Conservation (phyloP, 495 filamentous ascomycete species). For the Oidiodendron maius region DNA sequence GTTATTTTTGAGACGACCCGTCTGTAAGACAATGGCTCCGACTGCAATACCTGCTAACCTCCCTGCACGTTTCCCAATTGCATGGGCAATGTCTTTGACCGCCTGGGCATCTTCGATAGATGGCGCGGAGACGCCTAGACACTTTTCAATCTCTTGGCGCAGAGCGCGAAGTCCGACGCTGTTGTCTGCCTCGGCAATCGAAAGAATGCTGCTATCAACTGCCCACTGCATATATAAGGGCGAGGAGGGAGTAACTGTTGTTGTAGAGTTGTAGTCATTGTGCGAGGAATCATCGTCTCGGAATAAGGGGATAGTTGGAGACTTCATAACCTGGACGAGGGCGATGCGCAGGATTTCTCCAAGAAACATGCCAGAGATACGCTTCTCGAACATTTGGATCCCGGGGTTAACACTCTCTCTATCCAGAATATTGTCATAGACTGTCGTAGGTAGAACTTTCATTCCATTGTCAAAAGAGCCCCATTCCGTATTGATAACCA, state of each 20-base stretch:
- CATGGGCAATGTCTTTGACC: slow-evolving; percentile 71
- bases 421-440: slow-evolving; percentile 78
- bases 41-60: slow-evolving; percentile 84
- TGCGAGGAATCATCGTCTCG: slow-evolving; percentile 55
- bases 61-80: slow-evolving; percentile 82
- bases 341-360: slow-evolving; percentile 86
- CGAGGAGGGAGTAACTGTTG: slow-evolving; percentile 55
- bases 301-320: slow-evolving; percentile 59
- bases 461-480: slow-evolving; percentile 95
- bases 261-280: slow-evolving; percentile 63
- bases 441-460: slow-evolving; percentile 76
- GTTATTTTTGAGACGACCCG: slow-evolving; percentile 52
- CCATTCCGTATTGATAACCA: slow-evolving; percentile 99
- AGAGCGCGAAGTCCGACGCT: slow-evolving; percentile 55
- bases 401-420: slow-evolving; percentile 82
- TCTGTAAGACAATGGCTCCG: slow-evolving; percentile 71
- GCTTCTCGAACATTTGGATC: slow-evolving; percentile 98
- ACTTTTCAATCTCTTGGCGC: slow-evolving; percentile 68
- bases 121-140: slow-evolving; percentile 64
- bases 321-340: slow-evolving; percentile 59
- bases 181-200: slow-evolving; percentile 70
- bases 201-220: slow-evolving; percentile 82
- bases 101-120: slow-evolving; percentile 74
- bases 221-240: slow-evolving; percentile 78
- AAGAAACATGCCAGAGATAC: slow-evolving; percentile 96